Evolutionary conservation across 2,329 filamentous ascomycete genomes (phyloP).

Genomic region (Aspergillus versicolor): DNA sequence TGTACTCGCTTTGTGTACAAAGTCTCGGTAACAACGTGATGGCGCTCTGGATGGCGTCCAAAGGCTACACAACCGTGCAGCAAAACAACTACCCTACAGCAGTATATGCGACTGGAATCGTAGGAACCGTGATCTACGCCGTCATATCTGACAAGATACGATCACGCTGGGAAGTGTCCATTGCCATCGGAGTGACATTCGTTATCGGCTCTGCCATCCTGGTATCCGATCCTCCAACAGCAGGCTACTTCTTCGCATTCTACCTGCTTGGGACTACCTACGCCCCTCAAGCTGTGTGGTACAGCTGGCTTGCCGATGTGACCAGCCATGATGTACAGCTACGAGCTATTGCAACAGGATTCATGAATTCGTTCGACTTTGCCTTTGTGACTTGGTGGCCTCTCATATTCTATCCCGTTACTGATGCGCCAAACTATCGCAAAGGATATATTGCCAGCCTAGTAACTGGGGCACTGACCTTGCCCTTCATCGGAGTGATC

Average conservation of each 20-base stretch:
- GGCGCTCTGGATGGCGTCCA: conserved; percentile 47
- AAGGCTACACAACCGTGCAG: conserved; percentile 44
- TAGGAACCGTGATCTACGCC: conserved; percentile 44
- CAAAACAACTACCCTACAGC: conserved; percentile 49
- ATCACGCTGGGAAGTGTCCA: conserved; percentile 46
- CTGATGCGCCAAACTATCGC: conserved; percentile 40
- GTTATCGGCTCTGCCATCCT: conserved; percentile 32
- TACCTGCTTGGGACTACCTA: conserved; percentile 48
- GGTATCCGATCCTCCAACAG: conserved; percentile 12
- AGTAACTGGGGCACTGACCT: conserved; percentile 37
- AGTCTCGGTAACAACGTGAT: conserved; percentile 48
- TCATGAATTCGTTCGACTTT: conserved; percentile 48
- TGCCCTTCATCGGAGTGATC: conserved; percentile 40
- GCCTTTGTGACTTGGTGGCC: conserved; percentile 46
- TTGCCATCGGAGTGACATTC: conserved; percentile 45
- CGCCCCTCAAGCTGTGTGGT: conserved; percentile 49
- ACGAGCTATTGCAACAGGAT: conserved; percentile 46
- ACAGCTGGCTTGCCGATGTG: conserved; percentile 48
- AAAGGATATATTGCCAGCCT: conserved; percentile 44
- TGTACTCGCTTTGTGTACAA: conserved; percentile 48
- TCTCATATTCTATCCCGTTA: conserved; percentile 43
- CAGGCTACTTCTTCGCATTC: conserved; percentile 46
- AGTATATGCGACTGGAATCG: conserved; percentile 43
- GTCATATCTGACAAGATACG: conserved; percentile 43
- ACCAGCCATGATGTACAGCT: conserved; percentile 40